Evolutionary conservation across 257 asterid species (phyloP).

Genomic region (Plectranthus barbatus): DNA sequence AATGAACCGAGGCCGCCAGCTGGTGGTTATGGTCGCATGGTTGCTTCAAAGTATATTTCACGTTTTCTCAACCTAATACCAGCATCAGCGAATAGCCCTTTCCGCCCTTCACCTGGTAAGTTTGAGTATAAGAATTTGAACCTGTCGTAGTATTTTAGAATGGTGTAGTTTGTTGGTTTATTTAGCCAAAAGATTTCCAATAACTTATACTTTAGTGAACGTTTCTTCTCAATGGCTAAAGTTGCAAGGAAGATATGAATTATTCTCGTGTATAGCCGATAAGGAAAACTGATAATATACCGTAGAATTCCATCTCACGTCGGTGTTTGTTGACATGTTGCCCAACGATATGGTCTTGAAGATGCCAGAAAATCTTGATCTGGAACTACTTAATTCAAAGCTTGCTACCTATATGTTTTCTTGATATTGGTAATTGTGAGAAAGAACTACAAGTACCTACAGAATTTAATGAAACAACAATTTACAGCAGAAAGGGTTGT

Average conservation of each 20-base stretch:
- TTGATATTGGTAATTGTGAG: not conserved
- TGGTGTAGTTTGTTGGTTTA: not conserved
- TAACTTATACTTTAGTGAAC: not conserved
- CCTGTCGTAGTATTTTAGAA: not conserved
- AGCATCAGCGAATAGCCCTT: conserved; percentile 45
- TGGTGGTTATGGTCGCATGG: conserved; percentile 71
- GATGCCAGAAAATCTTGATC: not conserved
- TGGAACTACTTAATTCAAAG: not conserved
- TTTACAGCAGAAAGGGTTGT: not conserved
- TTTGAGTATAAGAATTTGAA: conserved; percentile 12
- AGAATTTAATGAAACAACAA: not conserved
- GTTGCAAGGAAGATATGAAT: not conserved
- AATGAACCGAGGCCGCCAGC: conserved; percentile 46
- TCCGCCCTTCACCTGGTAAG: conserved; percentile 73
- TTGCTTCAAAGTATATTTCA: conserved; percentile 87
- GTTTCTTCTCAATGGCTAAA: conserved; percentile 1
- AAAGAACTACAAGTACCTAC: too few relatives aligned
- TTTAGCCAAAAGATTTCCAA: too few relatives aligned
- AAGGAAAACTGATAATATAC: not conserved
- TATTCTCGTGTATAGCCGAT: not conserved
- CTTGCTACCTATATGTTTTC: not conserved
- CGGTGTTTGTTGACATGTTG: not conserved
- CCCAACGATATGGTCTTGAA: not conserved
- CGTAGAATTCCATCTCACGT: not conserved
- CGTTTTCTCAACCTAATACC: conserved; percentile 89